These are phyloP conservation scores for Meredithiella fracta DNA, from an alignment of 2,329 filamentous ascomycete genomes.

Conservation along the genomic window DNA sequence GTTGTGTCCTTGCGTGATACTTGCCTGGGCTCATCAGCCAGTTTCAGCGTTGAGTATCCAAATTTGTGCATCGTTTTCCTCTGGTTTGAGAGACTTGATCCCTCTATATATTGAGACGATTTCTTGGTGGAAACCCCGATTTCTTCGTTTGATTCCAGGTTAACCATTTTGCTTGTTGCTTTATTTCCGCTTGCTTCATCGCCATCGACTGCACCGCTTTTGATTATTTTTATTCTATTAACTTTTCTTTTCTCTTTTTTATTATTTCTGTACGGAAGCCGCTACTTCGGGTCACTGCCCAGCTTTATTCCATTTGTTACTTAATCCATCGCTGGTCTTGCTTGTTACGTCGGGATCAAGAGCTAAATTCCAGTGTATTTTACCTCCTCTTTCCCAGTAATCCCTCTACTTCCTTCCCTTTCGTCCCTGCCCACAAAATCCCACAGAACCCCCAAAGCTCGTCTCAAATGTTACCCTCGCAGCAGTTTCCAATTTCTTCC, in stretches of 20 bases:
- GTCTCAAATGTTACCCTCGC: conserved; percentile 12
- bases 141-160: neutral
- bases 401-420: neutral
- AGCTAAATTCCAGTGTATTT: conserved; percentile 1
- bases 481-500: conserved; percentile 8
- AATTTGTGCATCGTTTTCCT: neutral
- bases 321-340: neutral
- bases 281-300: too few relatives aligned
- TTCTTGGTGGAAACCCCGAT: neutral
- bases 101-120: neutral
- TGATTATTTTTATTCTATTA: neutral
- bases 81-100: neutral
- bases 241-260: neutral
- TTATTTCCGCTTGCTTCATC: neutral
- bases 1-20: too few relatives aligned
- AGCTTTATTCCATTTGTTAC: neutral
- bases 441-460: conserved; percentile 3
- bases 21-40: too few relatives aligned
- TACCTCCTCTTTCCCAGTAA: neutral
- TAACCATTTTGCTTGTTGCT: neutral
- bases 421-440: conserved; percentile 2
- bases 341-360: neutral
- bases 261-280: too few relatives aligned
- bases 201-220: neutral
- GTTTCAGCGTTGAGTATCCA: too few relatives aligned